Evolutionary conservation across 2,329 filamentous ascomycete species (phyloP), one percentile per base, ranked within the genome.

Genomic region (Beauveria australis): DNA sequence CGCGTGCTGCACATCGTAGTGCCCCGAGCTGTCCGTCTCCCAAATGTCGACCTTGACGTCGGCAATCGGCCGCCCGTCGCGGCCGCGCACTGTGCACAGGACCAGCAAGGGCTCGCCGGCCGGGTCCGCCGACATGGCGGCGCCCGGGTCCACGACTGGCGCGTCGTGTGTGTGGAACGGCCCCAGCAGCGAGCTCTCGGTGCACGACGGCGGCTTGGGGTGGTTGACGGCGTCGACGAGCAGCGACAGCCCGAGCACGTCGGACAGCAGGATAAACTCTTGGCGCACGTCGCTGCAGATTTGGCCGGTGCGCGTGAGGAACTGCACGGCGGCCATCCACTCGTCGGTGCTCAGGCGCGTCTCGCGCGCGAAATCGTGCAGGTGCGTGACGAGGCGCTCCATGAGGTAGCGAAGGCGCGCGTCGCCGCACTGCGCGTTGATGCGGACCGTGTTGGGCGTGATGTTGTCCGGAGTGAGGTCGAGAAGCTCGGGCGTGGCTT

Each of bases 121-220:
- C 0, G 82, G 78, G 63, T 91, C 88, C 57, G 82, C 80, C 0
- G 84, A 83, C 69, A 92, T 88, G 28, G 69, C 65, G 4, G 75
- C 74, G 2, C 89, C 89, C 40, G 81, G 74, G 1, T 72, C 62
- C 6, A 80, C 73, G 2, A 70, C 61, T 14, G 83, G 75, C 2
- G 88, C 88, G 65, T 91, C 87, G 68, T 89, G 86, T 0, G 87
- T 89, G 74, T 92, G 88, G 75, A 91, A 91, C n/a, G 89, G 89
- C 0, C 89, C 89, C 0, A 92, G 79, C n/a, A 92, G 87, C 0
- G 88, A 89, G 62, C 89, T 87, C 73, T 92, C 87, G 14, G 89
- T 92, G 46, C 80, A 81, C 53, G 77, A 72, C 1, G 80, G 66
- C 0, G 87, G 88, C 72, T 91, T 91, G 5, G 89, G 89, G 71